A percentile compares a stretch with the other conserved stretches of the same genome.
These are phyloP conservation scores for Grammothele lineata DNA, from an alignment of 768 basidiomycete species.

Conservation along the genomic window DNA sequence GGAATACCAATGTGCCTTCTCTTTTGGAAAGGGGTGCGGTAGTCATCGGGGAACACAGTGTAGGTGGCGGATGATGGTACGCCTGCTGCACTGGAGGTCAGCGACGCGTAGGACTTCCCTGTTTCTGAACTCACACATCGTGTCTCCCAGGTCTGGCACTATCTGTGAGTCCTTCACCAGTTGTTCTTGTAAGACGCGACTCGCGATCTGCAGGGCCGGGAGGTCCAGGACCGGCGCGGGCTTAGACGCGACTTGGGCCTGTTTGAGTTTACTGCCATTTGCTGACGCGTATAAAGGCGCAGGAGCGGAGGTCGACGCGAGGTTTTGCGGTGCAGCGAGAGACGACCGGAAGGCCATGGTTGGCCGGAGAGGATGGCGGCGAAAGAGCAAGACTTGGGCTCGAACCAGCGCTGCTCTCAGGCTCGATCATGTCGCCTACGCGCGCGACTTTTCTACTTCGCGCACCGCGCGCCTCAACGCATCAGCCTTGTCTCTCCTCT, in stretches of 20 bases:
- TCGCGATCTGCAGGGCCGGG: constrained; percentile 58
- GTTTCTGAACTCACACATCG: constrained; percentile 19
- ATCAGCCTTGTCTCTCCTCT: background rate
- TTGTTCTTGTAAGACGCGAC: constrained; percentile 61
- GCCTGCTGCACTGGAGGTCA: constrained; percentile 40
- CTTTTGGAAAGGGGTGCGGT: constrained; percentile 77
- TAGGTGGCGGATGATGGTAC: constrained; percentile 72
- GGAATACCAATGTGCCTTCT: constrained; percentile 72
- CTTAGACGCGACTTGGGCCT: constrained; percentile 17
- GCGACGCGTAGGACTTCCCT: background rate
- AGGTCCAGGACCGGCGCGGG: constrained; percentile 47
- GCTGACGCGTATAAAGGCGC: constrained; percentile 7
- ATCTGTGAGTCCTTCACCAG: constrained; percentile 69
- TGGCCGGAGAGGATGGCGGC: constrained; percentile 6
- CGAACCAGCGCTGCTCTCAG: constrained; percentile 13
- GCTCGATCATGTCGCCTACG: constrained; percentile 14
- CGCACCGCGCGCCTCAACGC: constrained; percentile 1
- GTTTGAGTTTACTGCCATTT: constrained; percentile 13
- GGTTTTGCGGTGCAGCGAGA: constrained; percentile 8
- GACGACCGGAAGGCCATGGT: constrained; percentile 11
- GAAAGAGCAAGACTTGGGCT: constrained; percentile 15
- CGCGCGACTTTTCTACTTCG: constrained; percentile 13
- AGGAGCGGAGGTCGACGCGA: constrained; percentile 12
- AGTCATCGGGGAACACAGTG: constrained; percentile 73
- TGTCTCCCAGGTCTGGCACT: constrained; percentile 73